Base-by-base conservation (phyloP, 192 early-diverging fungal genomes). In the Coemansia sp. region DNA sequence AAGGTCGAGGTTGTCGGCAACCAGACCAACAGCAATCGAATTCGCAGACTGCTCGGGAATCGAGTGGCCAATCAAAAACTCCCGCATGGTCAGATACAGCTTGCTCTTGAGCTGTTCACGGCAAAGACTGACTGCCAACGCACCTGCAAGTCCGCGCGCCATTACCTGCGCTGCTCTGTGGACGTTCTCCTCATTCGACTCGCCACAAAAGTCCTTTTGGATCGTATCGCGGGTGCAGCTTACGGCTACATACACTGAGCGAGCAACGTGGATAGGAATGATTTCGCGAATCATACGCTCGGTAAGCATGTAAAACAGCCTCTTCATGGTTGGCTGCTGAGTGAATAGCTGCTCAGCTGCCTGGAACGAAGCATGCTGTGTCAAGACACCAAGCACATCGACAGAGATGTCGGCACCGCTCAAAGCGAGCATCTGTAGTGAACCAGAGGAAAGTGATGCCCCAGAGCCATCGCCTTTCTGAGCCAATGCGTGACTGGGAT, bases 141-240 rank as follows among this genome's bases (percentile, higher is more conserved):
- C 85, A 6, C 91, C 92, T 7, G 96, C 95, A 10, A 99, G 75
- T 22, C 90, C 94, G 68, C 97, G 95, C 10, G 92, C 95, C 96
- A 99, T 99, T 32, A 92, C 76, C 71, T 97, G 94, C 8, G 95
- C 95, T 1, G 98, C 91, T 53, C 94, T 91, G 55, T 94, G 87
- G 90, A 99, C 91, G 69, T 93, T 90, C 51, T 92, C 91, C 72
- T 98, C 98, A 72, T 96, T 93, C 6, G 92, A 88, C 74, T 99
- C 98, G 69, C 92, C 87, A 0, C 92, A 93, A 85, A 98, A 98
- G 72, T 99, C 98, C 79, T 99, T 99, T 49, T 91, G 74, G 22
- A 98, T 87, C 39, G 97, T 85, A 70, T 99, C 98, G 5, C 93
- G 87, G 7, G 94, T 97, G 46, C 94, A 93, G 59, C 95, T 93